These are phyloP conservation scores for Candida montana DNA, from an alignment of 805 yeast genomes.

Conservation along the genomic window DNA sequence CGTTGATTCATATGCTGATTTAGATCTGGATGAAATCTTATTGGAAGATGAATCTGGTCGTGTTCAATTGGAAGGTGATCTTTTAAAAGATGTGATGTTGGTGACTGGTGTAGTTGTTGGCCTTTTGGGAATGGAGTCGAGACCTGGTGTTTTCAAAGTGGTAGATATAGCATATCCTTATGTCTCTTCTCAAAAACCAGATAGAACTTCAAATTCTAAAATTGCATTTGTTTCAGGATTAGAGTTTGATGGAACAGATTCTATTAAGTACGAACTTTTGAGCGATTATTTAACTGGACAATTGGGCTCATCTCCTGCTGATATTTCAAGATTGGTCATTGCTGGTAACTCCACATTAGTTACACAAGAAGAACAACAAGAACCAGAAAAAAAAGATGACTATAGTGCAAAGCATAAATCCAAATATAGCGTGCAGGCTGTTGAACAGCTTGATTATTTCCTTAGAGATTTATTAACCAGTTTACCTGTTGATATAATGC, in stretches of 20 bases:
- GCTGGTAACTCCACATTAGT: constrained; percentile 64
- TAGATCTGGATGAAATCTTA: constrained; percentile 55
- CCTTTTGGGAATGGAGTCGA: constrained; percentile 77
- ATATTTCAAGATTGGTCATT: constrained; percentile 49
- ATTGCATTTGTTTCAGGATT: constrained; percentile 79
- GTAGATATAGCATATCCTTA: constrained; percentile 75
- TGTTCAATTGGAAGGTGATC: constrained; percentile 60
- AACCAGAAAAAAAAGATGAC: constrained; percentile 23
- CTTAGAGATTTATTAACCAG: constrained; percentile 50
- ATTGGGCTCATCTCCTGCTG: constrained; percentile 36
- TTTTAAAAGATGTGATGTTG: constrained; percentile 49
- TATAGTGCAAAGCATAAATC: constrained; percentile 50
- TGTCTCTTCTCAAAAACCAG: constrained; percentile 46
- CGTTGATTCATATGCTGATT: constrained; percentile 49
- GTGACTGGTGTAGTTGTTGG: constrained; percentile 92
- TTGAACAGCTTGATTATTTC: constrained; percentile 54
- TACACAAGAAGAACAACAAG: constrained; percentile 4
- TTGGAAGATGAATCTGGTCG: constrained; percentile 94
- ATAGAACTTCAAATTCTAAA: constrained; percentile 27
- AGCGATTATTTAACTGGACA: constrained; percentile 72
- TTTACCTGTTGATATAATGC: constrained; percentile 72
- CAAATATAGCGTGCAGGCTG: constrained; percentile 42
- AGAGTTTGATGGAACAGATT: constrained; percentile 43
- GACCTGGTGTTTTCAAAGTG: constrained; percentile 78
- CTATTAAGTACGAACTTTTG: constrained; percentile 48